Evolutionary conservation across 495 filamentous ascomycete genomes (phyloP).

Genomic region (Immersiella caudata): DNA sequence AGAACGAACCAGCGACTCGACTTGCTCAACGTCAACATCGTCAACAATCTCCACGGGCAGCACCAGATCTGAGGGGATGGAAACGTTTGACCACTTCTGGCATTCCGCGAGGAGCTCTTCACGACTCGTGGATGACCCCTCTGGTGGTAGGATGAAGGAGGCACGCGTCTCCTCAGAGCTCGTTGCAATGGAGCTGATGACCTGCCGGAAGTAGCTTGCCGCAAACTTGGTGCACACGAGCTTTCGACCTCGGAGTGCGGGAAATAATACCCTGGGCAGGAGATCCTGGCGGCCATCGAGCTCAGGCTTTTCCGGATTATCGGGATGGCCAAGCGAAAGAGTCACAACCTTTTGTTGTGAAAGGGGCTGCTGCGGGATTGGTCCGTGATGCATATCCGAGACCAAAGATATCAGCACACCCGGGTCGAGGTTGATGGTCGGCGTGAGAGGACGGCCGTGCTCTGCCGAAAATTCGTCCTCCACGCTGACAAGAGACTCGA

Average conservation of each 20-base stretch:
- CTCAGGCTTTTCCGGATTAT: conserved; percentile 17
- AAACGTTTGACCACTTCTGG: conserved; percentile 33
- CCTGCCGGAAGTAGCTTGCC: conserved; percentile 41
- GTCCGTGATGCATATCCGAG: conserved; percentile 46
- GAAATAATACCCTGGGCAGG: conserved; percentile 39
- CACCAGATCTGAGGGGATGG: conserved; percentile 31
- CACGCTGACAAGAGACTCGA: conserved; percentile 24
- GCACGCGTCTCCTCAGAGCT: conserved; percentile 43
- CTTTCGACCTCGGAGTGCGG: conserved; percentile 38
- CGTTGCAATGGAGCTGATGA: conserved; percentile 44
- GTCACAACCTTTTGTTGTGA: conserved; percentile 41
- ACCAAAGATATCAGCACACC: conserved; percentile 44
- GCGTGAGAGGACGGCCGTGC: conserved; percentile 33
- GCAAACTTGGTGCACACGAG: conserved; percentile 44
- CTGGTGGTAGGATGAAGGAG: conserved; percentile 33
- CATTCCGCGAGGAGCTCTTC: conserved; percentile 23
- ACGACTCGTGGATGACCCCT: neutral
- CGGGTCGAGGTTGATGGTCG: conserved; percentile 45
- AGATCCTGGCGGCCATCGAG: conserved; percentile 37
- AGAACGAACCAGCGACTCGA: conserved; percentile 21
- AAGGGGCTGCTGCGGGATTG: conserved; percentile 31
- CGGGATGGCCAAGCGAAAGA: conserved; percentile 38
- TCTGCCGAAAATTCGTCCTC: conserved; percentile 12
- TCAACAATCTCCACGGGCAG: conserved; percentile 36
- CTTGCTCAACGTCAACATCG: conserved; percentile 27